phyloP scores from a whole-genome alignment of 306 rosid species.

The Acacia melanoxylon region DNA sequence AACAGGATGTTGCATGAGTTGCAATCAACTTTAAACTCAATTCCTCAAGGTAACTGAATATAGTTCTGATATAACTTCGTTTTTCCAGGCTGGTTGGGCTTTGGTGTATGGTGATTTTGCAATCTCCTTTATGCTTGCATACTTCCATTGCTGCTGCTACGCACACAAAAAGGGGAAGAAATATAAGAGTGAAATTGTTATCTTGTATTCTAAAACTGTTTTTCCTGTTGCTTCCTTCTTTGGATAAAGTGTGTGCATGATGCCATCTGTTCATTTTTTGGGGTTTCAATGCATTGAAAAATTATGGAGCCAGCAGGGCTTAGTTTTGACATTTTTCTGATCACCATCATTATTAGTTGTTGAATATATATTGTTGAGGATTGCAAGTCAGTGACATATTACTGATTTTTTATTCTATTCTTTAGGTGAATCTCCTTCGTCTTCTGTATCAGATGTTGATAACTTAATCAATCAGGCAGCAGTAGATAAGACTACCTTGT shows the following conservation, averaged over 20 bases:
- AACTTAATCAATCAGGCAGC: constrained; percentile 59
- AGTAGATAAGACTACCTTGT: constrained; percentile 49
- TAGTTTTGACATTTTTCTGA: neutral
- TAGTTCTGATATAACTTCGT: constrained; percentile 27
- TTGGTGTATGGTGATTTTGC: constrained; percentile 24
- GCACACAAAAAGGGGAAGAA: neutral
- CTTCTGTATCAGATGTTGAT: constrained; percentile 81
- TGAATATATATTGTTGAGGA: neutral
- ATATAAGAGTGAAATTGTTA: constrained; percentile 7
- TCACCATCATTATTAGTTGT: constrained; percentile 9
- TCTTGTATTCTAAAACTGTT: constrained; percentile 12
- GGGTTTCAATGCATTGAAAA: constrained; percentile 13
- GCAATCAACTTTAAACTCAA: constrained; percentile 58
- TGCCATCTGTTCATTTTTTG: neutral
- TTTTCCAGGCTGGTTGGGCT: constrained; percentile 14
- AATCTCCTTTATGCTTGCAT: constrained; percentile 28
- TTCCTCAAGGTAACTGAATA: constrained; percentile 68
- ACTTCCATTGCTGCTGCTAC: constrained; percentile 18
- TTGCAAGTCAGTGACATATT: constrained; percentile 19
- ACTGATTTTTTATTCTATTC: constrained; percentile 19
- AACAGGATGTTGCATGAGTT: constrained; percentile 63
- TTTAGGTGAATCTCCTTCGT: constrained; percentile 77
- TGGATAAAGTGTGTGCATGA: constrained; percentile 3
- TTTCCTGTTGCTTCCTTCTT: neutral
- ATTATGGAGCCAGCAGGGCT: neutral